Percentiles rank a stretch among this genome's conserved stretches.
Evolutionary conservation across 2,329 filamentous ascomycete species (phyloP).

Genomic region (Fusarium drepaniforme): DNA sequence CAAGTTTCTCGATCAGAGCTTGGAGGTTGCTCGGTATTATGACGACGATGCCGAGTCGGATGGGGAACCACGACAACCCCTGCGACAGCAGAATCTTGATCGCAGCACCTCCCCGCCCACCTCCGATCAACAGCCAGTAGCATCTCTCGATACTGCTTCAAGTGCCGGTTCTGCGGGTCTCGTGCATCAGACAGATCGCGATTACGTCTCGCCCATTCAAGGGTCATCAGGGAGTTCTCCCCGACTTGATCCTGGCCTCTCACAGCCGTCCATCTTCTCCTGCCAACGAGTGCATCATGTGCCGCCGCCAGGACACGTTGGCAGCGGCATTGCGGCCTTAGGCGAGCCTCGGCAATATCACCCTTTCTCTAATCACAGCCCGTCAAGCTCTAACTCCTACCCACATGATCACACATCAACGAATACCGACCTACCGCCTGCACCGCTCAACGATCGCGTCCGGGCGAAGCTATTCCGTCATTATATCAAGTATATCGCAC

Average conservation of each 20-base stretch:
- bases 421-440: neutral
- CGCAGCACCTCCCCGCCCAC: neutral
- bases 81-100: neutral
- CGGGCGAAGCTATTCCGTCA: conserved; percentile 28
- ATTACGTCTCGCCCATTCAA: neutral
- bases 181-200: neutral
- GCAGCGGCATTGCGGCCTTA: neutral
- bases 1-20: conserved; percentile 29
- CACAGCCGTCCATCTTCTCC: neutral
- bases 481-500: conserved; percentile 29
- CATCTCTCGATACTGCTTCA: neutral
- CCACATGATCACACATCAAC: neutral
- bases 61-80: neutral
- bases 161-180: conserved; percentile 10
- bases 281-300: neutral
- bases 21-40: neutral
- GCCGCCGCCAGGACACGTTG: neutral
- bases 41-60: conserved; percentile 17
- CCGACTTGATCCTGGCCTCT: neutral
- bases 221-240: conserved; percentile 9
- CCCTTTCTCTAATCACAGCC: conserved; percentile 7
- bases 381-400: conserved; percentile 6
- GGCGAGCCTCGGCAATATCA: neutral
- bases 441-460: conserved; percentile 14
- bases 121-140: neutral